Evolutionary conservation across 148 eudicot species (phyloP).

Genomic region (Nyssa sinensis): DNA sequence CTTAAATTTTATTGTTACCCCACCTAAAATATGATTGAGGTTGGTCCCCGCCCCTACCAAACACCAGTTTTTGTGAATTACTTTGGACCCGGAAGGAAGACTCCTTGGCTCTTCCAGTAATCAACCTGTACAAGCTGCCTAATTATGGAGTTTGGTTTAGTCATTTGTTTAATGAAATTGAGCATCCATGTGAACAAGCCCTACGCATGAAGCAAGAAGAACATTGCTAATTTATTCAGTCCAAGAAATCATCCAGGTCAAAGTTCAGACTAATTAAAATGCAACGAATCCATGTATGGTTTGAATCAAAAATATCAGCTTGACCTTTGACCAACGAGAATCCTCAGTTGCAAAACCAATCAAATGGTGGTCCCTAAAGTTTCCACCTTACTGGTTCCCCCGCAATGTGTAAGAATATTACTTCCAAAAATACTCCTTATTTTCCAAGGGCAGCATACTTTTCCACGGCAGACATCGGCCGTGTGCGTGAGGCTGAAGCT

Average conservation of each 20-base stretch:
- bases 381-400: background rate
- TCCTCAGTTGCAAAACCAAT: background rate
- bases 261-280: background rate
- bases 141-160: no score
- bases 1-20: no score
- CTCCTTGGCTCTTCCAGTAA: no score
- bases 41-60: no score
- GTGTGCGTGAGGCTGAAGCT: no score
- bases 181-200: no score
- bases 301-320: background rate
- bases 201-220: background rate
- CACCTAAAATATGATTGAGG: no score
- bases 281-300: background rate
- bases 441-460: background rate
- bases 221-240: background rate
- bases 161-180: no score
- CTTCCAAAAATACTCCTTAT: background rate
- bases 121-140: no score
- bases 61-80: no score
- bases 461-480: background rate
- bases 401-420: conserved; percentile 3
- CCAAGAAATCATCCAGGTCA: background rate
- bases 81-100: no score
- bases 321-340: conserved; percentile 5
- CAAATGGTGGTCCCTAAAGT: background rate